Percentiles rank a stretch among this genome's conserved stretches.
Evolutionary conservation across 805 yeast species (phyloP).

Genomic region (Hermanozyma aechmeae): DNA sequence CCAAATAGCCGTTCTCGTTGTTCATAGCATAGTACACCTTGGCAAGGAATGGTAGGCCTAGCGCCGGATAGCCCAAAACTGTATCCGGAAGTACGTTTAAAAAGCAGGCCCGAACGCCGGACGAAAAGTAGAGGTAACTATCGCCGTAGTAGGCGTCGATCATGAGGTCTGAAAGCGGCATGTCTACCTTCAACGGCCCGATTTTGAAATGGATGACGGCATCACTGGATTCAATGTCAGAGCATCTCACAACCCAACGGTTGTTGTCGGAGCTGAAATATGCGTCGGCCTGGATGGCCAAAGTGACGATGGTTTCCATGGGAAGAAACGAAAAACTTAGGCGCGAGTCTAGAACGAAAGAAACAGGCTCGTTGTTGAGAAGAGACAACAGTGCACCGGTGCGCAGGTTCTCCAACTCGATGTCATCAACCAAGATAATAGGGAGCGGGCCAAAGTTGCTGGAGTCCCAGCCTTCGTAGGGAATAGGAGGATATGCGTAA

Average conservation of each 20-base stretch:
- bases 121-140: slow-evolving; percentile 34
- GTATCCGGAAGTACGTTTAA: slow-evolving; percentile 42
- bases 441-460: slow-evolving; percentile 17
- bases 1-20: slow-evolving; percentile 45
- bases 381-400: slow-evolving; percentile 29
- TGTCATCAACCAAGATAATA: slow-evolving; percentile 17
- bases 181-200: slow-evolving; percentile 40
- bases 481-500: slow-evolving; percentile 40
- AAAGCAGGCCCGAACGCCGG: slow-evolving; percentile 50
- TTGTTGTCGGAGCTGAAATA: slow-evolving; percentile 37
- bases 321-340: slow-evolving; percentile 44
- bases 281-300: slow-evolving; percentile 67
- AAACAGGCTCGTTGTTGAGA: slow-evolving; percentile 15
- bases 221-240: slow-evolving; percentile 29
- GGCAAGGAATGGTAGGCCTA: slow-evolving; percentile 53
- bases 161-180: slow-evolving; percentile 39
- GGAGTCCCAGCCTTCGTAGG: slow-evolving; percentile 22
- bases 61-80: slow-evolving; percentile 37
- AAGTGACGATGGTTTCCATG: slow-evolving; percentile 41
- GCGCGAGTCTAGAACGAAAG: slow-evolving; percentile 49
- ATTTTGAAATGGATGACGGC: slow-evolving; percentile 47
- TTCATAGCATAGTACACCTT: slow-evolving; percentile 55
- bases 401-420: slow-evolving; percentile 15
- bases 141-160: slow-evolving; percentile 26
- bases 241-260: slow-evolving; percentile 59